Evolutionary conservation across 2,329 filamentous ascomycete species (phyloP).

Genomic region (Neoarthrinium moseri): DNA sequence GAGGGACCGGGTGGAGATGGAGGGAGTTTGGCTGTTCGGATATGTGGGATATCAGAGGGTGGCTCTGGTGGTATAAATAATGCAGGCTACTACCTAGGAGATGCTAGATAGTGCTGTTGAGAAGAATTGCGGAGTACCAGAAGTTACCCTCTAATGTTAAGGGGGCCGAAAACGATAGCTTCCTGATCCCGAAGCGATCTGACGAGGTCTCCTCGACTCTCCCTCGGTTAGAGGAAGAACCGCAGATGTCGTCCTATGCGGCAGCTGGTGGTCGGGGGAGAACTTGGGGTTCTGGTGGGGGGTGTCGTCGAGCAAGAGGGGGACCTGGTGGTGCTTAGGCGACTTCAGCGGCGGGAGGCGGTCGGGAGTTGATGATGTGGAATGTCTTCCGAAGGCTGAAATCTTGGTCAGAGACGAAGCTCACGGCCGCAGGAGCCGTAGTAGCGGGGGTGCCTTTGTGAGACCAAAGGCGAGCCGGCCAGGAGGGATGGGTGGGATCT

Average conservation of each 20-base stretch:
- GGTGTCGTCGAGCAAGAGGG: slow-evolving; percentile 49
- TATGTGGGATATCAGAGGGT: slow-evolving; percentile 17
- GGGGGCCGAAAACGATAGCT: slow-evolving; percentile 95
- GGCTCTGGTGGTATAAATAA: slow-evolving; percentile 15
- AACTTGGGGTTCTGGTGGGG: slow-evolving; percentile 50
- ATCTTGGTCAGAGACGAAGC: slow-evolving; percentile 66
- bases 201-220: slow-evolving; percentile 99
- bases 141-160: slow-evolving; percentile 59
- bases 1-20: slow-evolving; percentile 20
- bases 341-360: slow-evolving; percentile 55
- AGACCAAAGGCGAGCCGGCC: slow-evolving; percentile 60
- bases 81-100: slow-evolving; percentile 1
- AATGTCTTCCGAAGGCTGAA: slow-evolving; percentile 64
- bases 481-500: neutral
- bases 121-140: slow-evolving; percentile 12
- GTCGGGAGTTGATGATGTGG: slow-evolving; percentile 66
- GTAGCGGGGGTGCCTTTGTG: slow-evolving; percentile 60
- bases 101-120: slow-evolving; percentile 13
- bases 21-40: slow-evolving; percentile 13
- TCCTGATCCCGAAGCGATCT: slow-evolving; percentile 85
- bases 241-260: slow-evolving; percentile 98
- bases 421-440: slow-evolving; percentile 64
- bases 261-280: slow-evolving; percentile 79
- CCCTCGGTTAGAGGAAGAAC: slow-evolving; percentile 99
- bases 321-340: slow-evolving; percentile 46